Base-by-base conservation (phyloP, 2,329 filamentous ascomycete species). In the Calonectria honghensis region DNA sequence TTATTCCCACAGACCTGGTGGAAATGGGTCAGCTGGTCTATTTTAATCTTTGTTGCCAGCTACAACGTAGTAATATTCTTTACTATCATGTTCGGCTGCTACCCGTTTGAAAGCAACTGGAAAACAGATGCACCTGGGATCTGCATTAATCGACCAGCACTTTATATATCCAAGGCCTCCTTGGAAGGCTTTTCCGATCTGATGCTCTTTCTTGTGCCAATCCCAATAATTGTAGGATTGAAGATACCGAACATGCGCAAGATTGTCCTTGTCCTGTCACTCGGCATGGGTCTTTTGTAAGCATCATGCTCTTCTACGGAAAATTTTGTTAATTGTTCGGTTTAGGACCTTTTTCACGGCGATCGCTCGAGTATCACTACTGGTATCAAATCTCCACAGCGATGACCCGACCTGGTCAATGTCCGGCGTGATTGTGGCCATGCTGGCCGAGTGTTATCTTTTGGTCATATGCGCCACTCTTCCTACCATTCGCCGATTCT, bases 101-200 rank as follows among this genome's bases (percentile, higher is more conserved):
- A 63, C 7, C 57, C 57, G 1, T 63, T 63, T 41, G n/a, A 41
- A 27, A 63, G 37, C 14, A 63, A 63, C 37, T 86, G 82, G 79
- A 80, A 85, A 24, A 11, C 52, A 4, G 68, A 73, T 7, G 71
- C 78, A 48, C 65, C 79, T 24, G 78, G 86, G 65, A 81, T 54
- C 29, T 90, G 88, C 75, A 83, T 90, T 63, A 80, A 87, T 61
- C 85, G 86, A 32, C 84, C 87, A 16, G 80, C 85, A 1, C 85
- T 89, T 50, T 89, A 89, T 78, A 84, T 89, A 35, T 82, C 85
- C 39, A 88, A 87, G 48, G 87, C 88, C 0, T 85, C 83, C 1
- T 80, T 87, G 14, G 88, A 88, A 72, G 86, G 88, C 59, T 68
- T 85, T 24, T 88, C 87, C 5, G 87, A 89, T 76, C 54, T 89